Base-by-base conservation (phyloP, 192 early-diverging fungal species). In the Entomortierella parvispora region DNA sequence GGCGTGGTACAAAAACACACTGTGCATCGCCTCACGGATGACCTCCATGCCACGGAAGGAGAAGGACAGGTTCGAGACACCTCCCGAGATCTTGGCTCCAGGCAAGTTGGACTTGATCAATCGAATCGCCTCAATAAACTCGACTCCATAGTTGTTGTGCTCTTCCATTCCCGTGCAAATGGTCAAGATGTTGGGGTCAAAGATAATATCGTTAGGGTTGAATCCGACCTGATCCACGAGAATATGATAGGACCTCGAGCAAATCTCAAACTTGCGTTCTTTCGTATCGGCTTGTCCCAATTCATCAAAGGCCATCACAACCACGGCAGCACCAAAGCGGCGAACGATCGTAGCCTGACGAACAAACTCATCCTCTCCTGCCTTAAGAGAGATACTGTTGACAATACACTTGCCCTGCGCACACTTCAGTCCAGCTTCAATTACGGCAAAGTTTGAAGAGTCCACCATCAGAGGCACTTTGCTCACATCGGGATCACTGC, bases 271-370 rank as follows among this genome's bases (percentile, higher is more conserved):
- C 86, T 98, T 98, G 69, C 94, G 90, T 40, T 89, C 87, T 34
- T 84, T 83, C 25, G 91, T 90, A 65, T 91, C 94, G 7, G 96
- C 95, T 84, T 97, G 95, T 60, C 96, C 96, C 11, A 83, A 85
- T 83, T 98, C 96, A 71, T 98, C 96, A 83, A 98, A 97, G 62
- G 96, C 96, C 95, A 98, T 97, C 47, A 96, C 95, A 23, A 98
- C 93, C 17, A 97, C 94, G 14, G 95, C 96, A 22, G 96, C 96
- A 79, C 96, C 96, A 66, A 94, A 96, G 22, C 96, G 85, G 62
- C 87, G 90, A 71, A 97, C 89, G 33, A 96, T 90, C 44, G 87
- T 89, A 1, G 95, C 96, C 81, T 96, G 96, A 64, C 91, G 91
- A 59, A 96, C 83, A 71, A 97, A 98, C 63, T 97, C 96, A 31